Conservation (phyloP, 371 early-diverging fungal species). For the Mycotypha africana region DNA sequence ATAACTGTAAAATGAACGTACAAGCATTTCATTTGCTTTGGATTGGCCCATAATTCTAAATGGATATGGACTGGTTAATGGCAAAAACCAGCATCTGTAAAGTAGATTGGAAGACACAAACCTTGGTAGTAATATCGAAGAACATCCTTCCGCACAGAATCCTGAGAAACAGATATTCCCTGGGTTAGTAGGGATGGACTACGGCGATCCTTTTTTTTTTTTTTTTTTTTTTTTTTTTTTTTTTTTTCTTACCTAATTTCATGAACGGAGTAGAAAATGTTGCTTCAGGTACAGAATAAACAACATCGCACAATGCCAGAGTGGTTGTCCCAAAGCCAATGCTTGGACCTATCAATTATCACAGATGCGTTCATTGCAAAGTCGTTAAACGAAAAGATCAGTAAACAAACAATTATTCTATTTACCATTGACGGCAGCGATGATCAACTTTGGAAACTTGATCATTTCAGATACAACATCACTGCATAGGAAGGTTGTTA, state of each 20-base stretch:
- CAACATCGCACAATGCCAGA: constrained; percentile 63
- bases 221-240: too few relatives aligned
- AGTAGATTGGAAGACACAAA: too few relatives aligned
- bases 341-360: constrained; percentile 52
- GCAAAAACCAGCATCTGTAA: too few relatives aligned
- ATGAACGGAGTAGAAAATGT: constrained; percentile 69
- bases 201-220: too few relatives aligned
- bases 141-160: constrained; percentile 70
- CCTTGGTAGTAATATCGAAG: constrained; percentile 54
- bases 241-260: constrained; percentile 42
- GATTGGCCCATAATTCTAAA: constrained; percentile 52
- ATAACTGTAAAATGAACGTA: background rate
- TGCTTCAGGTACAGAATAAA: constrained; percentile 58
- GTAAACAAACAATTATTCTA: too few relatives aligned
- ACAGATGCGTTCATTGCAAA: too few relatives aligned
- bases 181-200: too few relatives aligned
- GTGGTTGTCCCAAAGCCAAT: constrained; percentile 70
- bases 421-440: constrained; percentile 71
- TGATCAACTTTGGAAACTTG: constrained; percentile 63
- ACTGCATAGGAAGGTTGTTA: constrained; percentile 14
- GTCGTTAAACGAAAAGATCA: too few relatives aligned
- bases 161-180: constrained; percentile 2
- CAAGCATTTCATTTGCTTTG: constrained; percentile 62
- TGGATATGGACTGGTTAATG: background rate
- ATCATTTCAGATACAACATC: constrained; percentile 52